Evolutionary conservation across 2,329 filamentous ascomycete genomes (phyloP), one percentile per base, ranked within the genome.

Genomic region (Cladosporium cucumerinum): DNA sequence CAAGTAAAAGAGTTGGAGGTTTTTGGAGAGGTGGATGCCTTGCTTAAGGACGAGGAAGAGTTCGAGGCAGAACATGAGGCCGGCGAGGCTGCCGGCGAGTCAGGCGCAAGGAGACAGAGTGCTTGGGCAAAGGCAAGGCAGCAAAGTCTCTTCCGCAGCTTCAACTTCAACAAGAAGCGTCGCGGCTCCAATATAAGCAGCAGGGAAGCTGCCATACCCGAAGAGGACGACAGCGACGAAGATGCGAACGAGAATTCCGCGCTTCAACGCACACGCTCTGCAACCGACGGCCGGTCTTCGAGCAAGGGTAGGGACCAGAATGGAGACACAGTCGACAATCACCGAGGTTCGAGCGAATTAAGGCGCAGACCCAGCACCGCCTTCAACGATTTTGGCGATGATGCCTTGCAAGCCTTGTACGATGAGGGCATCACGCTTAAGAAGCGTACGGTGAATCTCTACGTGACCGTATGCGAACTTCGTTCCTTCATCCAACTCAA

Each of bases 401-500:
- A 92, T 69, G 86, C 87, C 5, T 84, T 92, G 66, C 87, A 89
- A 1, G 86, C 86, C 25, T 78, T 91, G 1, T 90, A 89, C 71
- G 87, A 89, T 68, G 83, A 86, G 59, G 88, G 87, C 28, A 90
- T 98, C 69, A 94, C 93, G 72, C 81, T 99, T 68, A 98, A 98
- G 84, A 97, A 97, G 81, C 88, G 93, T 63, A 89, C 92, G 63
- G 87, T 96, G 69, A 88, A 88, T 74, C 82, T 93, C 66, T 99
- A 97, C 75, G 95, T 99, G 54, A 90, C 92, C 69, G 82, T 98
- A 21, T 97, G 94, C 79, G 95, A 97, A 77, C 86, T 99, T 72
- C 96, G 97, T 75, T 98, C 94, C 1, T 99, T 93, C 74, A 89
- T 93, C 63, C 94, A 98, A 80, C 86, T 99, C 68, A 99, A 99